Evolutionary conservation across 1,284 basidiomycete genomes (phyloP).

Genomic region (Boletus calvinii): DNA sequence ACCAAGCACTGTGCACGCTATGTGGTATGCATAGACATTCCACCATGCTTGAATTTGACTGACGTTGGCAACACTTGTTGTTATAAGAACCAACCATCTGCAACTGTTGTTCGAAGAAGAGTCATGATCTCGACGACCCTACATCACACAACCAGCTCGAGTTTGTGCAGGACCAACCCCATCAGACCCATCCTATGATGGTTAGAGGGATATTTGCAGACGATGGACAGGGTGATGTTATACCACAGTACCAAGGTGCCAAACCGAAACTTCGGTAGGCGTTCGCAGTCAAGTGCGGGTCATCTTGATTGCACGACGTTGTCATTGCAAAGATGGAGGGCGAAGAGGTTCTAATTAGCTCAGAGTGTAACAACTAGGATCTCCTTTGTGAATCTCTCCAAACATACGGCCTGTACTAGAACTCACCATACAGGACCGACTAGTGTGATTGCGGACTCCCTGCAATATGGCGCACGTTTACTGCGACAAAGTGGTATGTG

Average conservation of each 20-base stretch:
- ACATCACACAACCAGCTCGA: neutral
- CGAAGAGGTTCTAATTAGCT: neutral
- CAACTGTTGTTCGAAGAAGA: constrained; percentile 20
- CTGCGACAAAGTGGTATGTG: constrained; percentile 83
- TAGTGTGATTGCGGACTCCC: constrained; percentile 21
- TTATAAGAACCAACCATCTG: constrained; percentile 16
- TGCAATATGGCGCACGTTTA: constrained; percentile 63
- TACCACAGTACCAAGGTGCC: constrained; percentile 20
- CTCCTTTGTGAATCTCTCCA: neutral
- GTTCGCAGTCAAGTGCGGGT: neutral
- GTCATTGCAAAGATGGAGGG: neutral
- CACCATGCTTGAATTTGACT: neutral
- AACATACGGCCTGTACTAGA: neutral
- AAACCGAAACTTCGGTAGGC: constrained; percentile 18
- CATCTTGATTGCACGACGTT: neutral
- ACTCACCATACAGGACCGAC: constrained; percentile 11
- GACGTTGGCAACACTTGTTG: neutral
- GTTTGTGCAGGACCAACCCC: constrained; percentile 20
- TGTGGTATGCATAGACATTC: constrained; percentile 11
- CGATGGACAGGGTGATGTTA: constrained; percentile 2
- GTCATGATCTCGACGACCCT: constrained; percentile 1
- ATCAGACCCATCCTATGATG: constrained; percentile 15
- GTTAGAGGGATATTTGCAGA: constrained; percentile 9
- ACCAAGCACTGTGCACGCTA: constrained; percentile 20
- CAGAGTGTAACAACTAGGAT: neutral